Evolutionary conservation across 768 basidiomycete species (phyloP).

Genomic region (Rhodosporidiobolus odoratus): DNA sequence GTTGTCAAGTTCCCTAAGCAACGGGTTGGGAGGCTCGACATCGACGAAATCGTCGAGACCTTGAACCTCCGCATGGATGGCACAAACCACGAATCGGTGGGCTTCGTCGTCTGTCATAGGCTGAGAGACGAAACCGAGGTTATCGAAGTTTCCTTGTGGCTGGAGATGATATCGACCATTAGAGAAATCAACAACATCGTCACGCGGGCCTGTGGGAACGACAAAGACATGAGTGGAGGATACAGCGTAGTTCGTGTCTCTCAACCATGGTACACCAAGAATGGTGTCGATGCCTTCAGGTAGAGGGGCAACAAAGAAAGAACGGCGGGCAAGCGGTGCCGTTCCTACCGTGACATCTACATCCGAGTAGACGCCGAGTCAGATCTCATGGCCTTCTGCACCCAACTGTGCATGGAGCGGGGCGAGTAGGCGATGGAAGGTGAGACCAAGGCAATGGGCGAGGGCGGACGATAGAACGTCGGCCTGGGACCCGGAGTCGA

Average conservation of each 20-base stretch:
- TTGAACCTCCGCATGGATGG: not conserved
- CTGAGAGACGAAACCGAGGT: constrained; percentile 1
- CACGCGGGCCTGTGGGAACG: not conserved
- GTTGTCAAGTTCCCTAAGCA: not conserved
- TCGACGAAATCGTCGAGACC: not conserved
- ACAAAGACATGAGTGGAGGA: not conserved
- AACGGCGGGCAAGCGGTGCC: not conserved
- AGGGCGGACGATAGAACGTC: not conserved
- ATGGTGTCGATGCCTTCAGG: constrained; percentile 12
- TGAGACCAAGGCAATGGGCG: not conserved
- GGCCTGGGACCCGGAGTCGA: constrained; percentile 7
- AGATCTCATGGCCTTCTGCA: not conserved
- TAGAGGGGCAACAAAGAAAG: constrained; percentile 3
- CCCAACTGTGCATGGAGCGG: constrained; percentile 5
- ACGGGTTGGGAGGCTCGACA: constrained; percentile 13
- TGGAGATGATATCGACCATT: not conserved
- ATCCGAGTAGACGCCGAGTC: not conserved
- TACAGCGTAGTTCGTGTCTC: not conserved
- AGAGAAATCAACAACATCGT: not conserved
- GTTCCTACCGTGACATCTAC: not conserved
- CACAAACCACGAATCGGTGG: not conserved
- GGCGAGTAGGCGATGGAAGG: not conserved
- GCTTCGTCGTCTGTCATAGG: not conserved
- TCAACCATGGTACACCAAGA: constrained; percentile 12
- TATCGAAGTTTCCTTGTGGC: not conserved